Percentiles rank a stretch among this genome's conserved stretches.
Conservation (phyloP, 2,329 filamentous ascomycete species). For the Didymellaceae sp. region DNA sequence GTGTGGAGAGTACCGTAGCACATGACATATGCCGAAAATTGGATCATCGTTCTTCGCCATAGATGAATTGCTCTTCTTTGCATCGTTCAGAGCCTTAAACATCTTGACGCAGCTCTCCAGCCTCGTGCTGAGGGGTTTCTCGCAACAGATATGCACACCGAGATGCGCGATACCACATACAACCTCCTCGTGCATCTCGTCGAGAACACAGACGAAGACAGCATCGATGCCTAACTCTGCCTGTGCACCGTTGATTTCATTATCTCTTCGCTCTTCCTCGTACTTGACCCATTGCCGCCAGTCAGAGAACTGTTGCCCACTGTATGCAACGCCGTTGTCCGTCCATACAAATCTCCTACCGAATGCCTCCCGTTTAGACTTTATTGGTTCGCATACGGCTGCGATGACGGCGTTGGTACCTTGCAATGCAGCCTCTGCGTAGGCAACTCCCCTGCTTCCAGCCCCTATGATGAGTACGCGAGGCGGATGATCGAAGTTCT, state of each 20-base stretch:
- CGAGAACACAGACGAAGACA: conserved; percentile 76
- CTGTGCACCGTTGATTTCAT: conserved; percentile 34
- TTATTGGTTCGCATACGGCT: conserved; percentile 81
- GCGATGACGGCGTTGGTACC: conserved; percentile 65
- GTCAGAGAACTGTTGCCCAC: conserved; percentile 70
- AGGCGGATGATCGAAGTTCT: conserved; percentile 33
- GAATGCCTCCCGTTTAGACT: conserved; percentile 76
- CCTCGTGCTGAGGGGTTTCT: conserved; percentile 88
- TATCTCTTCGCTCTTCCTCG: conserved; percentile 68
- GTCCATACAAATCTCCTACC: conserved; percentile 78
- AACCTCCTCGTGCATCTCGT: conserved; percentile 86
- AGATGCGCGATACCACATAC: conserved; percentile 73
- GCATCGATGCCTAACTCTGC: conserved; percentile 56
- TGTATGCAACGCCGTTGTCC: conserved; percentile 42
- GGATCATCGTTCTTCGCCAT: conserved; percentile 28
- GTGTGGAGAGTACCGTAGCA: conserved; percentile 90
- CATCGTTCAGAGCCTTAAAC: conserved; percentile 61
- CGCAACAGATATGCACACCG: conserved; percentile 85
- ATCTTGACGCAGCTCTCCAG: conserved; percentile 80
- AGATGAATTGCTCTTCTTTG: conserved; percentile 30
- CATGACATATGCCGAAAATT: conserved; percentile 91
- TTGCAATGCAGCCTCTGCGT: conserved; percentile 33
- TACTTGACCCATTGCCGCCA: conserved; percentile 81
- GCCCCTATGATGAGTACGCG: conserved; percentile 49
- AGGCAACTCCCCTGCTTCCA: conserved; percentile 47